phyloP scores from a whole-genome alignment of 768 basidiomycete species.

The Podaxis sp. region DNA sequence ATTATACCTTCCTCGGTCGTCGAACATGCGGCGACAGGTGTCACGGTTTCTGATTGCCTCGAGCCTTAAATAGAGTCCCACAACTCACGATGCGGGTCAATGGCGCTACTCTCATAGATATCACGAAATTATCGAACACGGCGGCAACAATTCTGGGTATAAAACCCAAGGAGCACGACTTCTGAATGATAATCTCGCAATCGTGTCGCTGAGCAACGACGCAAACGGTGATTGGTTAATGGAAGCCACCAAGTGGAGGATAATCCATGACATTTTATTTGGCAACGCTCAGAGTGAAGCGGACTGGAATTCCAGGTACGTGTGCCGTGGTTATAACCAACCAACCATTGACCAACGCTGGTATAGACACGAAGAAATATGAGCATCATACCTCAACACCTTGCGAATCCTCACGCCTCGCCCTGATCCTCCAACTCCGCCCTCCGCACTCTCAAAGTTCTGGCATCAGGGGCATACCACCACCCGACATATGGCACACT shows the following conservation, averaged over 20 bases:
- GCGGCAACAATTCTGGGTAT: slow-evolving; percentile 39
- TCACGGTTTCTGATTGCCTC: slow-evolving; percentile 27
- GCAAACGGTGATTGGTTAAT: slow-evolving; percentile 32
- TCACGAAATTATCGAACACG: slow-evolving; percentile 42
- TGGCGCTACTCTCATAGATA: slow-evolving; percentile 38
- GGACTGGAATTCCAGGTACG: slow-evolving; percentile 39
- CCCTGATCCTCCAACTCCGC: slow-evolving; percentile 23
- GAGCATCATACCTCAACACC: slow-evolving; percentile 22
- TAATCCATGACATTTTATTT: slow-evolving; percentile 35
- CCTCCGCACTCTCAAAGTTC: slow-evolving; percentile 21
- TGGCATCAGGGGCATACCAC: slow-evolving; percentile 28
- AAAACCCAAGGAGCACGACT: slow-evolving; percentile 31
- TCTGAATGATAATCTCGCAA: slow-evolving; percentile 37
- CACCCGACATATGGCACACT: slow-evolving; percentile 36
- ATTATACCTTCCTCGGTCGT: slow-evolving; percentile 37
- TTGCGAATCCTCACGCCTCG: slow-evolving; percentile 25
- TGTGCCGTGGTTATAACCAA: background rate
- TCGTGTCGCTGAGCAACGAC: slow-evolving; percentile 42
- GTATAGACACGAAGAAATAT: slow-evolving; percentile 29
- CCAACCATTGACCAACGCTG: background rate
- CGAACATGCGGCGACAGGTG: slow-evolving; percentile 35
- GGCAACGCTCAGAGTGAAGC: slow-evolving; percentile 18
- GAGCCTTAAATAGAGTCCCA: slow-evolving; percentile 27
- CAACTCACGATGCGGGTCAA: slow-evolving; percentile 42
- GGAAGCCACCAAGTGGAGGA: slow-evolving; percentile 38